Conservation (phyloP, 208 protist species). For the Trypanosoma caninum region DNA sequence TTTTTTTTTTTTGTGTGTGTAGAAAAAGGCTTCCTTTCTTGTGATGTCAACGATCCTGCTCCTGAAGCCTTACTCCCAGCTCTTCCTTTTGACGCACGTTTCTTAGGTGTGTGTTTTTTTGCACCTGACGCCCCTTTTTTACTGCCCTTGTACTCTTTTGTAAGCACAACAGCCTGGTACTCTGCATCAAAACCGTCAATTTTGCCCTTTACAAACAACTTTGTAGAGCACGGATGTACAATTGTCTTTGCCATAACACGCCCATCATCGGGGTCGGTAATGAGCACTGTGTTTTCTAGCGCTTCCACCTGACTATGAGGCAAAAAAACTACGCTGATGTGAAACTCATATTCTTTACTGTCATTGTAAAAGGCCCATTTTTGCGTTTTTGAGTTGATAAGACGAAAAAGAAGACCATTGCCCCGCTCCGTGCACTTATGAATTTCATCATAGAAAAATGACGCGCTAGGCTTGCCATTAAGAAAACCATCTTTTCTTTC, state of each 20-base stretch:
- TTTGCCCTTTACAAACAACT: slow-evolving; percentile 66
- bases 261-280: slow-evolving; percentile 28
- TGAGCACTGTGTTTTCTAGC: slow-evolving; percentile 47
- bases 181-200: slow-evolving; percentile 47
- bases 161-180: slow-evolving; percentile 53
- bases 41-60: no score
- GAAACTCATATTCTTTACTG: slow-evolving; percentile 64
- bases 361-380: slow-evolving; percentile 84
- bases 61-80: neutral
- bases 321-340: slow-evolving; percentile 63
- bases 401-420: slow-evolving; percentile 75
- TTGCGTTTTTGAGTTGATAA: slow-evolving; percentile 41
- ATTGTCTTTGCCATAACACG: slow-evolving; percentile 42
- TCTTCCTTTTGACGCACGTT: neutral
- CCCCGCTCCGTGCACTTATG: slow-evolving; percentile 48
- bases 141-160: slow-evolving; percentile 40
- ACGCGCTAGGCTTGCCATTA: slow-evolving; percentile 11
- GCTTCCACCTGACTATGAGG: slow-evolving; percentile 29
- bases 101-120: slow-evolving; percentile 23
- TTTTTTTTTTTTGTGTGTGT: neutral
- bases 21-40: neutral
- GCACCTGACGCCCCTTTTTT: slow-evolving; percentile 42
- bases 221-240: slow-evolving; percentile 52
- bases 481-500: slow-evolving; percentile 2
- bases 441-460: slow-evolving; percentile 51